A percentile compares a stretch with the other conserved stretches of the same genome.
Evolutionary conservation across 2,329 filamentous ascomycete genomes (phyloP).

Genomic region (Gaeumannomyces sp.): DNA sequence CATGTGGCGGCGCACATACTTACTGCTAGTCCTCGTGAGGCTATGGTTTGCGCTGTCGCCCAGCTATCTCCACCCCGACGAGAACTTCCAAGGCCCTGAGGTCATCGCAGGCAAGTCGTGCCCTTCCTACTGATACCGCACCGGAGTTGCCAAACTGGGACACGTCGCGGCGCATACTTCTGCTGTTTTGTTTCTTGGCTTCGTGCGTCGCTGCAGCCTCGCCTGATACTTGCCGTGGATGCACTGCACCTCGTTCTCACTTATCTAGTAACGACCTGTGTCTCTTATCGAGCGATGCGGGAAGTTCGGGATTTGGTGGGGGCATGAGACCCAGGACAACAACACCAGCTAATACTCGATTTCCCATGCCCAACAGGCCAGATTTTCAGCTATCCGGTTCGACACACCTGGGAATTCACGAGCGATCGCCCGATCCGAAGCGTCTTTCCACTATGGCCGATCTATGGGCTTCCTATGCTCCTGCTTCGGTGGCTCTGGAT

Average conservation of each 20-base stretch:
- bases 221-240: neutral
- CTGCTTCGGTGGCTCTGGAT: constrained; percentile 89
- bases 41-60: constrained; percentile 91
- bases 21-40: constrained; percentile 77
- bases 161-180: neutral
- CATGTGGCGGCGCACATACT: constrained; percentile 91
- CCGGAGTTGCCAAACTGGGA: neutral
- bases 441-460: constrained; percentile 92
- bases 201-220: neutral
- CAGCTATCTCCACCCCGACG: constrained; percentile 96
- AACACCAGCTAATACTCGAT: neutral
- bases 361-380: constrained; percentile 52
- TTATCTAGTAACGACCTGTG: neutral
- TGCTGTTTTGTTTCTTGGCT: neutral
- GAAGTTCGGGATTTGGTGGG: neutral
- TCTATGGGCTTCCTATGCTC: constrained; percentile 91
- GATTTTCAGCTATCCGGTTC: constrained; percentile 86
- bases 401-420: constrained; percentile 94
- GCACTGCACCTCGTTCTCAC: neutral
- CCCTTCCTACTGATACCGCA: neutral
- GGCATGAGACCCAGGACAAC: neutral
- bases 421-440: constrained; percentile 83
- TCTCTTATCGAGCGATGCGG: neutral
- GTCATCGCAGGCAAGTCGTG: constrained; percentile 76
- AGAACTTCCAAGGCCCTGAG: constrained; percentile 98